Base-by-base conservation (phyloP, 2,329 filamentous ascomycete species). In the Moelleriella libera region DNA sequence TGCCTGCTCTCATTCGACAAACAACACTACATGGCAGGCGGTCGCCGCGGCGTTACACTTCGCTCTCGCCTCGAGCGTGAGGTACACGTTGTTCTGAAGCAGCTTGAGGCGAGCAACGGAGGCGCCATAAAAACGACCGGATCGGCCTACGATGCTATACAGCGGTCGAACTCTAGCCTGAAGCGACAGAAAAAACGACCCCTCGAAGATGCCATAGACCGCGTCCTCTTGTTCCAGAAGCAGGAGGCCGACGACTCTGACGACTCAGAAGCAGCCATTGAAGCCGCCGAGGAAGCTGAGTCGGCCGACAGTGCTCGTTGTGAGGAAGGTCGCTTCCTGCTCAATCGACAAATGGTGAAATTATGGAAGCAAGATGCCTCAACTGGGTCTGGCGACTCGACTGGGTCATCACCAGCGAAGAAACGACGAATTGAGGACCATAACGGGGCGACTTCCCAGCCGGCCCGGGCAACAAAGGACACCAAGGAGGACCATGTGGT, bases 191-290 rank as follows among this genome's bases (percentile, higher is more conserved):
- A 87, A 40, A 94, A 92, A 63, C 82, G 81, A 51, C 71, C 83
- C 0, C 68, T 97, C 1, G 86, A 95, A 61, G 85, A 92, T 52
- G 83, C 85, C 37, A 87, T 97, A 52, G 88, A 94, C 51, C 74
- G 87, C 6, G 87, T 89, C 0, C 68, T 96, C 12, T 76, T 82
- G 6, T 78, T 88, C 14, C 70, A 90, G 5, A 83, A 81, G 53
- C 78, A 86, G 54, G 75, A 81, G 50, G 63, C 70, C 11, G 74
- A 76, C 29, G 76, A 74, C 4, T 68, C 71, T 31, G 72, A 71
- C 45, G 74, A 76, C 34, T 68, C 68, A 2, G 69, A 74, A 21
- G 70, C 73, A 30, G 74, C 61, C 48, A 64, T 62, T 53, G 77
- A 62, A 60, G 72, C 59, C 54, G 60, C 57, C 9, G 62, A 66